These are phyloP conservation scores for Simplicillium aogashimaense DNA, from an alignment of 2,329 filamentous ascomycete genomes.

Conservation along the genomic window DNA sequence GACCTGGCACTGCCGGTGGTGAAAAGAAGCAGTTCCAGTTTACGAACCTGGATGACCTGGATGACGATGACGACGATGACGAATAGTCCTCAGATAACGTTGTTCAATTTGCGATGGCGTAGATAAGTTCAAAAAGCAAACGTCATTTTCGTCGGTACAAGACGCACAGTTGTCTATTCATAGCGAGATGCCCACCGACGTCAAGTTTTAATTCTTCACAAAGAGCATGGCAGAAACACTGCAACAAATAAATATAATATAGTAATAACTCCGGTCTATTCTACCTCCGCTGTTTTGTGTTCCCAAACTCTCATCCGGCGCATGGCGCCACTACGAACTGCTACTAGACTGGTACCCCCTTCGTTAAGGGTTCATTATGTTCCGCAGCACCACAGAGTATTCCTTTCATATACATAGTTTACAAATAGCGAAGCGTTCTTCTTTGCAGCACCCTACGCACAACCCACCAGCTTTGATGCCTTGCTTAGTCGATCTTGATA, in stretches of 20 bases:
- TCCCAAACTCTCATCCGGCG: background rate
- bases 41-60: conserved; percentile 41
- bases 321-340: background rate
- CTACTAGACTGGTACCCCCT: too few relatives aligned
- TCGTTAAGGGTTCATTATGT: too few relatives aligned
- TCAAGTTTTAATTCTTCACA: too few relatives aligned
- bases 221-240: background rate
- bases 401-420: too few relatives aligned
- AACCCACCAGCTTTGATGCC: background rate
- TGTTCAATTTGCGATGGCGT: too few relatives aligned
- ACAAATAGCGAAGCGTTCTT: too few relatives aligned
- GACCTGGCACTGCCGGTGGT: conserved; percentile 14
- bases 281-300: conserved; percentile 3
- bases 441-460: too few relatives aligned
- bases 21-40: conserved; percentile 48
- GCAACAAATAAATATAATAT: conserved; percentile 2
- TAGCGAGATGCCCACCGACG: conserved; percentile 6
- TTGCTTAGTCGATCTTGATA: conserved; percentile 85
- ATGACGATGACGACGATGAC: conserved; percentile 34
- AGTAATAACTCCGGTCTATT: conserved; percentile 3
- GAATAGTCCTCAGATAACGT: background rate
- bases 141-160: background rate
- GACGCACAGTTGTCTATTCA: conserved; percentile 3
- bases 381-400: too few relatives aligned
- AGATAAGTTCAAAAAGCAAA: too few relatives aligned